These are phyloP conservation scores for Trichoderma semiorbis DNA, from an alignment of 2,329 filamentous ascomycete genomes.

Conservation along the genomic window DNA sequence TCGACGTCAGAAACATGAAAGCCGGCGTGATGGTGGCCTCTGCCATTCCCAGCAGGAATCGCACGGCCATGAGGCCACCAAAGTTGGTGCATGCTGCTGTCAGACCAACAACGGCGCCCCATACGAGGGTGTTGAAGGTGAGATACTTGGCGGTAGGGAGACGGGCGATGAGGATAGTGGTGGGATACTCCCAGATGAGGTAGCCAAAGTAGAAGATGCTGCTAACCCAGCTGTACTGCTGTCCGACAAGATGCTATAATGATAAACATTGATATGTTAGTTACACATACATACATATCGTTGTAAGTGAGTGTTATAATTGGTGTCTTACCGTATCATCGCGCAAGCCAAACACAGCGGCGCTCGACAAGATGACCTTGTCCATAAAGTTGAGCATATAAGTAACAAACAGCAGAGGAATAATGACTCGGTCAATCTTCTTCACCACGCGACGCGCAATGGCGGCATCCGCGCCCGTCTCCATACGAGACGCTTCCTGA, in stretches of 20 bases:
- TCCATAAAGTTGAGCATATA: conserved; percentile 61
- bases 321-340: conserved; percentile 39
- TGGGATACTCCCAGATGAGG: conserved; percentile 48
- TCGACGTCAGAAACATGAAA: conserved; percentile 51
- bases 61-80: conserved; percentile 44
- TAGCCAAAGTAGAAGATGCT: conserved; percentile 44
- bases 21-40: conserved; percentile 53
- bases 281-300: background rate
- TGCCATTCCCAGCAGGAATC: conserved; percentile 51
- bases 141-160: conserved; percentile 47
- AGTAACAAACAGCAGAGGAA: conserved; percentile 54
- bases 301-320: background rate
- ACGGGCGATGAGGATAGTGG: conserved; percentile 44
- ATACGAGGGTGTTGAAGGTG: conserved; percentile 44
- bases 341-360: conserved; percentile 53
- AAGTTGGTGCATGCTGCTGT: conserved; percentile 45
- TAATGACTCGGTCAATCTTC: conserved; percentile 53
- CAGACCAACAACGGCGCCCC: conserved; percentile 43
- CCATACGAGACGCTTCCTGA: conserved; percentile 1
- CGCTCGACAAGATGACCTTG: conserved; percentile 54
- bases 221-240: conserved; percentile 63
- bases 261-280: background rate
- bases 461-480: conserved; percentile 19
- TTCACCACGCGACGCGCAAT: conserved; percentile 42
- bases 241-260: conserved; percentile 28